A percentile compares a stretch with the other conserved stretches of the same genome.
phyloP scores from a whole-genome alignment of 352 stramenopile genomes.

The Globisporangium lucens region DNA sequence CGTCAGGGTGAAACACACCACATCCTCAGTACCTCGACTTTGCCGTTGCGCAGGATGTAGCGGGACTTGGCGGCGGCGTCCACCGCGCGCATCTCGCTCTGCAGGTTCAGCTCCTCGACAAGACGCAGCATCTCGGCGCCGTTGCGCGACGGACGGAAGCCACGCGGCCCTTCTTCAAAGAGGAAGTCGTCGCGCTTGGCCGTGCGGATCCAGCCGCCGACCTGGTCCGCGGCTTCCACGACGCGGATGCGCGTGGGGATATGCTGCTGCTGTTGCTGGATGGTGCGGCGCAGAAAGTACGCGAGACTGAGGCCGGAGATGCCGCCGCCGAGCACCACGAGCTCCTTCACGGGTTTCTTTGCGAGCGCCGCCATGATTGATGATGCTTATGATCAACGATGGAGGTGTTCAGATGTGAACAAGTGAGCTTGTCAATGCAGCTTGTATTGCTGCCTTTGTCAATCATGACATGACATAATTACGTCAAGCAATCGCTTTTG shows the following conservation, averaged over 20 bases:
- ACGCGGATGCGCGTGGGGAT: constrained; percentile 53
- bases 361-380: background rate
- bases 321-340: constrained; percentile 81
- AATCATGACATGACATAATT: too few relatives aligned
- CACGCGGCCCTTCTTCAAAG: constrained; percentile 81
- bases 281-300: constrained; percentile 65
- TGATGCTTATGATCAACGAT: background rate
- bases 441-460: too few relatives aligned
- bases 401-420: constrained; percentile 4
- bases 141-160: constrained; percentile 83
- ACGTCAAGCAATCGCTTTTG: too few relatives aligned
- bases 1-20: too few relatives aligned
- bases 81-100: constrained; percentile 62
- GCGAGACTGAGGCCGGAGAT: constrained; percentile 77
- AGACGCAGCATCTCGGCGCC: constrained; percentile 82
- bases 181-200: constrained; percentile 54
- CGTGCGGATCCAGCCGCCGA: constrained; percentile 74
- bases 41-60: constrained; percentile 72
- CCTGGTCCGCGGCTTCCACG: constrained; percentile 46
- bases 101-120: constrained; percentile 71
- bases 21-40: constrained; percentile 34
- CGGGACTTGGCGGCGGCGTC: constrained; percentile 56
- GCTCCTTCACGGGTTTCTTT: constrained; percentile 27
- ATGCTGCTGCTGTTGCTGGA: constrained; percentile 20
- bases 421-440: background rate